Base-by-base conservation (phyloP, 805 yeast species). In the Ogataea degrootiae region DNA sequence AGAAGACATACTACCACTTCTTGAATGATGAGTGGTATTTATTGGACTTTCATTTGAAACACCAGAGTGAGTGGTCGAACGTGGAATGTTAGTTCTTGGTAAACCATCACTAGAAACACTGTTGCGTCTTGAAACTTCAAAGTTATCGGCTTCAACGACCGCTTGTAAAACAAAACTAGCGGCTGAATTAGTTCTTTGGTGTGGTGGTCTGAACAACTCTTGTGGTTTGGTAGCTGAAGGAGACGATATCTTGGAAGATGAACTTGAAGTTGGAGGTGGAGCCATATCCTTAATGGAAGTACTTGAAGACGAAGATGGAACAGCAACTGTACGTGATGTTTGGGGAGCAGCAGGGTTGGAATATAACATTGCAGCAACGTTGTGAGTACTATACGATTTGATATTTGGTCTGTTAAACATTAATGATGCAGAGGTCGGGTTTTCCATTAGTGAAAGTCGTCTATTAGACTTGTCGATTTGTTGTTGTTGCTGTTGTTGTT, bases 131-230 rank as follows among this genome's bases (percentile, higher is more conserved):
- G 61, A 58, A 31, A 55, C 59, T 49, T 68, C 69, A 42, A 55
- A 58, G 21, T 67, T 70, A 56, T 79, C 83, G 8, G 86, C 87
- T 50, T 81, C 79, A 14, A 82, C 89, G 45, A 85, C 85, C 0
- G 90, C 90, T 59, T 84, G 87, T 49, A 85, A 69, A 9, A 85
- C 91, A 51, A 74, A 60, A 35, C 87, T 79, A 3, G 89, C 91
- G 2, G 86, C 70, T 1, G 82, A 71, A 49, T 74, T 61, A 16
- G 55, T 56, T 42, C 61, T 52, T 19, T 51, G 51, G 41, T 54
- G 68, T 22, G 37, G 38, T 34, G 50, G 35, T 37, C 51, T 26
- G 3, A 8, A 9, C 31, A 26, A 26, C 11, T 26, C 31, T 26
- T 7, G 31, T 26, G 31, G 57, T 29, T 49, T 45, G 12, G 11